phyloP scores from a whole-genome alignment of 169 alveolate species.

The Cryptosporidium canis region DNA sequence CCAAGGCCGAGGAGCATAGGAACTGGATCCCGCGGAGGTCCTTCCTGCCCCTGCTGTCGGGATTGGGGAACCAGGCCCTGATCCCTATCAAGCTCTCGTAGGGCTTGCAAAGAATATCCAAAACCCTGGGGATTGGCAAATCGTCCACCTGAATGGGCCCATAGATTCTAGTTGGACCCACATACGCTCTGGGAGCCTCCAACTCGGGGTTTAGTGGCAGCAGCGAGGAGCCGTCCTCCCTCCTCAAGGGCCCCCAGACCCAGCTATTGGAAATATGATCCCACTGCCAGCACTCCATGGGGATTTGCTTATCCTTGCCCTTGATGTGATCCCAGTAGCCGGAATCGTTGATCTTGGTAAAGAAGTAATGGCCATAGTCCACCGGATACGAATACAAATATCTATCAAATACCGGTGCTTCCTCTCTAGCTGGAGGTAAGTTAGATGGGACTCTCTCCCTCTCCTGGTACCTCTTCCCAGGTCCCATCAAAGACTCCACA shows the following conservation, averaged over 20 bases:
- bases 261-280: slow-evolving; percentile 7
- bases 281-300: slow-evolving; percentile 59
- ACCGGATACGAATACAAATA: slow-evolving; percentile 49
- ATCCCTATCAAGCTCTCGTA: slow-evolving; percentile 68
- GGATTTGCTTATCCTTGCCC: not conserved
- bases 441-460: slow-evolving; percentile 23
- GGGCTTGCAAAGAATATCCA: slow-evolving; percentile 60
- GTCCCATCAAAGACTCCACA: not conserved
- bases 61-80: slow-evolving; percentile 72
- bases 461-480: slow-evolving; percentile 1
- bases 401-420: not conserved
- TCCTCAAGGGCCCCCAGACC: slow-evolving; percentile 64
- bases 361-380: slow-evolving; percentile 2
- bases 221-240: slow-evolving; percentile 41
- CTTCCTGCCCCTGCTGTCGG: slow-evolving; percentile 65
- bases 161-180: slow-evolving; percentile 54
- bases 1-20: slow-evolving; percentile 49
- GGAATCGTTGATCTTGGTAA: not conserved
- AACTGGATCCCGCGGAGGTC: slow-evolving; percentile 71
- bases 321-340: slow-evolving; percentile 1
- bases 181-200: slow-evolving; percentile 72
- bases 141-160: slow-evolving; percentile 70
- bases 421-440: slow-evolving; percentile 43
- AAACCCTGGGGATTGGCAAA: slow-evolving; percentile 56
- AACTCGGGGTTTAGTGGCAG: slow-evolving; percentile 35